phyloP scores from a whole-genome alignment of 805 yeast genomes.

The Barnettozyma sucrosica region DNA sequence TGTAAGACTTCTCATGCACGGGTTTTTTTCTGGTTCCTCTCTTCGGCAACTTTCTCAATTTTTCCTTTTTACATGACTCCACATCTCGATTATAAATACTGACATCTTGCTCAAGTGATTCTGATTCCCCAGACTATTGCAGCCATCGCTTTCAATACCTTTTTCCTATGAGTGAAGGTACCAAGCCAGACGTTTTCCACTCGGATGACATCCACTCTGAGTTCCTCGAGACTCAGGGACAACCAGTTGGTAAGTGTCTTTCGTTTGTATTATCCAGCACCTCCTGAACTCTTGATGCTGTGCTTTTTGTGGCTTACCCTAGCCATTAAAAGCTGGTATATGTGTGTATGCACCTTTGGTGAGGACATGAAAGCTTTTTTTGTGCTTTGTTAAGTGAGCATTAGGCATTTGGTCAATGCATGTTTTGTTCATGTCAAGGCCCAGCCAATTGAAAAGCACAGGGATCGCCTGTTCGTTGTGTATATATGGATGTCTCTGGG shows the following conservation, averaged over 20 bases:
- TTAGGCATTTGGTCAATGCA: too few species aligned
- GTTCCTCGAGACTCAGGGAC: constrained; percentile 20
- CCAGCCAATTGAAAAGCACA: not conserved
- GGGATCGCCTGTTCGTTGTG: not conserved
- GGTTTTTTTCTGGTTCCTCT: not conserved
- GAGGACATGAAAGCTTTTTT: too few species aligned
- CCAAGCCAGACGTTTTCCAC: constrained; percentile 27
- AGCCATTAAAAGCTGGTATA: not conserved
- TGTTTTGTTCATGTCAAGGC: not conserved
- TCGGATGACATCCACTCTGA: constrained; percentile 27
- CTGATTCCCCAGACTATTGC: not conserved
- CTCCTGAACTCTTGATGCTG: not conserved
- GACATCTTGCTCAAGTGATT: not conserved
- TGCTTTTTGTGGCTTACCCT: not conserved
- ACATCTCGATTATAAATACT: not conserved
- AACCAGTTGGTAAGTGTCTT: constrained; percentile 24
- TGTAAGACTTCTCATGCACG: not conserved
- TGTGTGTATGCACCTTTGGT: too few species aligned
- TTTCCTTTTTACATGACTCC: not conserved
- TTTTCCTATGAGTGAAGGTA: constrained; percentile 23
- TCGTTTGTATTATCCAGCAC: not conserved
- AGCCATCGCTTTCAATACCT: not conserved
- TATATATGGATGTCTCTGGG: not conserved
- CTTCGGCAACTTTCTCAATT: not conserved
- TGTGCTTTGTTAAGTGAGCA: too few species aligned